Base-by-base conservation (phyloP, 2,329 filamentous ascomycete genomes). In the Xylariaceae sp. region DNA sequence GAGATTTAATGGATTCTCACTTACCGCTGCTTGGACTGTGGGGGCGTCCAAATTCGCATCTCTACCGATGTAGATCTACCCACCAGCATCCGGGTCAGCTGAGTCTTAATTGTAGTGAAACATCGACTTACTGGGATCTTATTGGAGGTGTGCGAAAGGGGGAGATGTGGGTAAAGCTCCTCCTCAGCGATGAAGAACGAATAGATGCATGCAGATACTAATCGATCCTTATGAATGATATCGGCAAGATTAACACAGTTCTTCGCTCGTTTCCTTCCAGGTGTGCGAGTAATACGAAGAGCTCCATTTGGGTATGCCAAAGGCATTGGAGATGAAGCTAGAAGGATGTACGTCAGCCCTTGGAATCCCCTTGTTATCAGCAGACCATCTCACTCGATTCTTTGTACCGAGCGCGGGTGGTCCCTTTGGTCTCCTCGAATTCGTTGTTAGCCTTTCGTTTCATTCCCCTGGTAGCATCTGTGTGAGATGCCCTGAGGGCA, bases 221-320 rank as follows among this genome's bases (percentile, higher is more conserved):
- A 60, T 3, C 61, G 56, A 1, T 62, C 45, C 37, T 59, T 65
- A 29, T 67, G 34, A 31, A 69, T 66, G 9, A 69, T 11, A 39
- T 67, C 67, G 11, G 39, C 12, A 4, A 69, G 51, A 28, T 60
- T 62, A 19, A 68, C 21, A 26, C 67, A 68, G 34, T 69, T 69
- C 36, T 64, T 66, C 8, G 61, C 46, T 4, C 53, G n/a, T 21
- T 23, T 26, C 43, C 67, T 58, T 2, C 67, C 66, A 0, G 61
- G 57, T 3, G 67, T 68, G n/a, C 66, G 64, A 7, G 66, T 69
- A 24, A 69, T 68, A 12, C 67, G 64, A 16, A 69, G 46, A 2
- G 60, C 67, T 12, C 67, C 67, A 24, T 63, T 55, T 12, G 64
- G 57, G 44, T 62, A 69, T 21, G 54, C 41, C 62, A 69, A 61